phyloP scores from a whole-genome alignment of 169 alveolate genomes.

The Eimeria zaria region DNA sequence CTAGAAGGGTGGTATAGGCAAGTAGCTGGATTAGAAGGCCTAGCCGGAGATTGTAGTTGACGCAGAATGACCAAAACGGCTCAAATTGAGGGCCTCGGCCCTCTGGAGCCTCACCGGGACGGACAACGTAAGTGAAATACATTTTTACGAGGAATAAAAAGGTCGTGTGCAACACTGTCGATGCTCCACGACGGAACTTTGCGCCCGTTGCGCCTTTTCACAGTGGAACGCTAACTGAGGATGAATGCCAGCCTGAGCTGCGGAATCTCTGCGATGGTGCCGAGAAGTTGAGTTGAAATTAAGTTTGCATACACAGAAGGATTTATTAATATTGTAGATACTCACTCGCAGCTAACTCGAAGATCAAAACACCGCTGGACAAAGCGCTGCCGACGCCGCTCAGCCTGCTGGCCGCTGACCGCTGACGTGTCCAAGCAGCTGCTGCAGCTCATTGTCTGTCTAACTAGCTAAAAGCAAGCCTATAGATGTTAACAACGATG shows the following conservation, averaged over 20 bases:
- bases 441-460: background rate
- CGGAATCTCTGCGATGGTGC: background rate
- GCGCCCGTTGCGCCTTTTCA: background rate
- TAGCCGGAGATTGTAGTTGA: conserved; percentile 93
- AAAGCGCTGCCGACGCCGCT: conserved; percentile 35
- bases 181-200: background rate
- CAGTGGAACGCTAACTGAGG: background rate
- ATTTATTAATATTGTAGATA: background rate
- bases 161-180: background rate
- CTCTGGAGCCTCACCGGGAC: conserved; percentile 98
- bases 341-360: background rate
- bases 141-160: conserved; percentile 81
- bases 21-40: conserved; percentile 93
- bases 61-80: conserved; percentile 94
- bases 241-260: background rate
- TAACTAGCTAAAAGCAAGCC: background rate
- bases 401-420: conserved; percentile 27
- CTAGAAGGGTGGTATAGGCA: conserved; percentile 88
- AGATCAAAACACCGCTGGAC: conserved; percentile 3
- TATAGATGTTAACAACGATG: background rate
- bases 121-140: conserved; percentile 96
- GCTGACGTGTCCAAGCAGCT: conserved; percentile 46
- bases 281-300: background rate
- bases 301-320: background rate
- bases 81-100: conserved; percentile 97